Conservation (phyloP, 305 asterid genomes). For the Stenogyne calaminthoides region DNA sequence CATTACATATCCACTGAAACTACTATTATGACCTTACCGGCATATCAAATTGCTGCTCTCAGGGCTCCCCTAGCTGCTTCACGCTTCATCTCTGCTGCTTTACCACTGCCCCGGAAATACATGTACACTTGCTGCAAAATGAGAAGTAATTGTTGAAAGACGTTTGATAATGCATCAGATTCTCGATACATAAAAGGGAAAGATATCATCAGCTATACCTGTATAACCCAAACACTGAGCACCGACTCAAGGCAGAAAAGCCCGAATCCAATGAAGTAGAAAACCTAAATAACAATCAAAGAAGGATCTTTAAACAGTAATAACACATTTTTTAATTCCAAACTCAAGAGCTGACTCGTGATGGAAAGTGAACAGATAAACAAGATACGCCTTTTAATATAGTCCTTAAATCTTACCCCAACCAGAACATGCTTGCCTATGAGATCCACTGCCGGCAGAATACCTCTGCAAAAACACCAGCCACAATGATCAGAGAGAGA, state of each 20-base stretch:
- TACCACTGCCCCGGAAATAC: conserved; percentile 98
- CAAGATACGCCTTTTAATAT: not conserved
- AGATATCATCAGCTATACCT: conserved; percentile 44
- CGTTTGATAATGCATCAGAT: not conserved
- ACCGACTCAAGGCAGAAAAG: conserved; percentile 85
- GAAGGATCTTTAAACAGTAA: conserved; percentile 6
- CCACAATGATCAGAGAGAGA: conserved; percentile 25
- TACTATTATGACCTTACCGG: not conserved
- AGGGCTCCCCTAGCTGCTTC: conserved; percentile 85
- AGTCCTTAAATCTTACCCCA: conserved; percentile 61
- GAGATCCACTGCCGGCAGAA: conserved; percentile 94
- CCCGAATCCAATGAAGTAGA: conserved; percentile 97
- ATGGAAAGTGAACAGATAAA: conserved; percentile 1
- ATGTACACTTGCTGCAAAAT: conserved; percentile 81
- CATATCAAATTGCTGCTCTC: conserved; percentile 68
- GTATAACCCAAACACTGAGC: conserved; percentile 96
- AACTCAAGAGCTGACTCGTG: not conserved
- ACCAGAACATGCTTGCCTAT: conserved; percentile 67
- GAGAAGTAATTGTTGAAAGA: not conserved
- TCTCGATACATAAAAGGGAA: not conserved
- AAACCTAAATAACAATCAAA: conserved; percentile 48
- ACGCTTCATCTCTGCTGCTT: conserved; percentile 86
- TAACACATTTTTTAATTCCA: not conserved
- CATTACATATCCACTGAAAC: not conserved
- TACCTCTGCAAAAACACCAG: conserved; percentile 71